These are phyloP conservation scores for Phytophthora vignae DNA, from an alignment of 352 stramenopile genomes.

Conservation along the genomic window DNA sequence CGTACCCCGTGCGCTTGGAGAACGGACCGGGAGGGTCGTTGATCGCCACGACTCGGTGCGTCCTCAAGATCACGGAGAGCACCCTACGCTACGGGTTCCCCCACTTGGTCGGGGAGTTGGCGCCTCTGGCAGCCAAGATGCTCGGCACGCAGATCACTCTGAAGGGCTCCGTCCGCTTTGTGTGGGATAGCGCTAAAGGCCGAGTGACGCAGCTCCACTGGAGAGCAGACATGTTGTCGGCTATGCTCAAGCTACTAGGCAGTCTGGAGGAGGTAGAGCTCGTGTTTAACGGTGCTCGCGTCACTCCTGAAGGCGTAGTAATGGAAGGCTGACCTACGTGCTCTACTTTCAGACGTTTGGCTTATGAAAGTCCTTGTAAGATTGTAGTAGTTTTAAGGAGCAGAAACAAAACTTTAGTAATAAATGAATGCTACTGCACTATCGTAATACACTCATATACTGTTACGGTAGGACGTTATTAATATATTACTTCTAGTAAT, in stretches of 20 bases:
- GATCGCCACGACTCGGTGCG: slow-evolving; percentile 2
- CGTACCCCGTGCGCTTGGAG: slow-evolving; percentile 9
- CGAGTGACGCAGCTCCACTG: not conserved
- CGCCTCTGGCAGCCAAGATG: not conserved
- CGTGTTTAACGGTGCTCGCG: not conserved
- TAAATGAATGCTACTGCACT: too few relatives aligned
- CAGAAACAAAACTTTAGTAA: too few relatives aligned
- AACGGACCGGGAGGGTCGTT: slow-evolving; percentile 5
- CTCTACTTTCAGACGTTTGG: too few relatives aligned
- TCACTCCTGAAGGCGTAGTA: slow-evolving; percentile 1
- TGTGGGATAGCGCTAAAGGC: not conserved
- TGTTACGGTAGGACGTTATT: too few relatives aligned
- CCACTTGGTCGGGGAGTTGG: slow-evolving; percentile 2
- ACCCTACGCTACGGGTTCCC: slow-evolving; percentile 11
- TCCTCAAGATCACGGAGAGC: not conserved
- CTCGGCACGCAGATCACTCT: slow-evolving; percentile 2
- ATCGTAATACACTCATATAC: too few relatives aligned
- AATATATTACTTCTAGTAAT: too few relatives aligned
- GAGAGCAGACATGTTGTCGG: slow-evolving; percentile 1
- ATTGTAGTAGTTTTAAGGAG: too few relatives aligned
- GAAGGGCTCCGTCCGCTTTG: slow-evolving; percentile 1
- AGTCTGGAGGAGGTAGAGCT: slow-evolving; percentile 6
- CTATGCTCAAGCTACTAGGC: slow-evolving; percentile 2
- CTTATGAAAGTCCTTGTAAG: too few relatives aligned
- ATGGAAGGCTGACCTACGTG: too few relatives aligned